These are phyloP conservation scores for Phyllosticta paracitricarpa DNA, from an alignment of 2,329 filamentous ascomycete genomes.

Conservation along the genomic window DNA sequence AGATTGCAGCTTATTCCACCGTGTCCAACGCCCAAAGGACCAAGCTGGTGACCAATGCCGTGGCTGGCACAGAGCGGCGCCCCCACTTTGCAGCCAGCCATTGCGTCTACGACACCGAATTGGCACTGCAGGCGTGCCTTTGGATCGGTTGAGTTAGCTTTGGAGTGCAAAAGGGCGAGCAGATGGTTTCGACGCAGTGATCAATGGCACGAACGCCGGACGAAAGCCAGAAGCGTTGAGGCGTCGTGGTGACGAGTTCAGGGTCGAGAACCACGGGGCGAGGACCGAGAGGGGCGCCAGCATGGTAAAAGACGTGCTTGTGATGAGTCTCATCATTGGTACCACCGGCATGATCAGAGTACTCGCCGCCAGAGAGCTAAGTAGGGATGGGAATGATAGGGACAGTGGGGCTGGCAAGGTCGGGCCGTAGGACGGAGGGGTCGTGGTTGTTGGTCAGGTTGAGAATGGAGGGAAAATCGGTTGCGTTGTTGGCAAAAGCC, in stretches of 20 bases:
- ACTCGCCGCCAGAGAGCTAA: conserved; percentile 34
- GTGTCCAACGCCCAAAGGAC: conserved; percentile 47
- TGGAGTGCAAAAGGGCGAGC: conserved; percentile 31
- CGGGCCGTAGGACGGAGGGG: neutral
- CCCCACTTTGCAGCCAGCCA: conserved; percentile 35
- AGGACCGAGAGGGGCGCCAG: conserved; percentile 27
- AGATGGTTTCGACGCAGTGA: conserved; percentile 48
- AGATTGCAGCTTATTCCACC: conserved; percentile 51
- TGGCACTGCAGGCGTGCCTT: conserved; percentile 40
- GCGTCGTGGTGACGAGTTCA: conserved; percentile 41
- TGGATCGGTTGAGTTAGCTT: conserved; percentile 28
- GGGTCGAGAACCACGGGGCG: conserved; percentile 49
- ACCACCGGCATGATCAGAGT: conserved; percentile 29
- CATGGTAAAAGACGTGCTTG: conserved; percentile 19
- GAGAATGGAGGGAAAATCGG: conserved; percentile 16
- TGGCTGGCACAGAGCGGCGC: conserved; percentile 32
- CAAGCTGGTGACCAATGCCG: conserved; percentile 35
- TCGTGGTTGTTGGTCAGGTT: conserved; percentile 37
- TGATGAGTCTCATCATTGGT: conserved; percentile 23
- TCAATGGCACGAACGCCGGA: conserved; percentile 47
- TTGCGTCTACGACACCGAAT: conserved; percentile 43
- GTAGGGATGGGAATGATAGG: conserved; percentile 34
- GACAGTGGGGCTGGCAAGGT: conserved; percentile 15
- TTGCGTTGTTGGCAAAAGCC: neutral
- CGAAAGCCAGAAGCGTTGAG: conserved; percentile 45